Base-by-base conservation (phyloP, 208 protist species). In the Trypanosoma congolense region DNA sequence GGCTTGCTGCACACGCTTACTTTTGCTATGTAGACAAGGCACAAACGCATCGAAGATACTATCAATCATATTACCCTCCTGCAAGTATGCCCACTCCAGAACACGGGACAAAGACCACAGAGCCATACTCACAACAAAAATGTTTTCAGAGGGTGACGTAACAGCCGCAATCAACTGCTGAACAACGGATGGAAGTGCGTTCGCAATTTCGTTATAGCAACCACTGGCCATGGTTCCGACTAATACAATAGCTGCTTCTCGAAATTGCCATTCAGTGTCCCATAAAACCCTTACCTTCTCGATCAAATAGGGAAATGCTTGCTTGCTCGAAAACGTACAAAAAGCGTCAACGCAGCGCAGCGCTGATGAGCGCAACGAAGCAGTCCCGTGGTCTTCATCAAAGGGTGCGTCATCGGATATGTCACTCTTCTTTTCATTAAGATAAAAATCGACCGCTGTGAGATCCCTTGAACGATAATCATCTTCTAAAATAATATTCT, bases 91-190 rank as follows among this genome's bases (percentile, higher is more conserved):
- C 64, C 64, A 70, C 50, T 91, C 83, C 45, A 80, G 52, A 16
- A 87, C 52, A 6, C 81, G 77, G 6, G 80, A 88, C n/a, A 94
- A 71, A 18, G 75, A 72, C 83, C 87, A 94, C 46, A 76, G 47
- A 12, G 87, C 80, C 42, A 94, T 90, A 53, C 87, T 94, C n/a
- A 66, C 67, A 9, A 94, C 83, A 60, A 85, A 94, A 38, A 91
- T 70, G 53, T 92, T 73, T 45, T 87, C 78, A 24, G 55, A 62
- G 22, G 54, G 42, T 49, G 75, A 74, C n/a, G 38, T 49, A 41
- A 73, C 66, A 49, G 86, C 66, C 19, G 50, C 41, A 24, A 77
- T 26, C 10, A 94, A 65, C 50, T 92, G 74, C 19, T 56, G 42
- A 18, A 68, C 65, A 52, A 91, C 14, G 12, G 46, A 51, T 38